These are phyloP conservation scores for Cytospora piceicola DNA, from an alignment of 2,329 filamentous ascomycete genomes.

Conservation along the genomic window DNA sequence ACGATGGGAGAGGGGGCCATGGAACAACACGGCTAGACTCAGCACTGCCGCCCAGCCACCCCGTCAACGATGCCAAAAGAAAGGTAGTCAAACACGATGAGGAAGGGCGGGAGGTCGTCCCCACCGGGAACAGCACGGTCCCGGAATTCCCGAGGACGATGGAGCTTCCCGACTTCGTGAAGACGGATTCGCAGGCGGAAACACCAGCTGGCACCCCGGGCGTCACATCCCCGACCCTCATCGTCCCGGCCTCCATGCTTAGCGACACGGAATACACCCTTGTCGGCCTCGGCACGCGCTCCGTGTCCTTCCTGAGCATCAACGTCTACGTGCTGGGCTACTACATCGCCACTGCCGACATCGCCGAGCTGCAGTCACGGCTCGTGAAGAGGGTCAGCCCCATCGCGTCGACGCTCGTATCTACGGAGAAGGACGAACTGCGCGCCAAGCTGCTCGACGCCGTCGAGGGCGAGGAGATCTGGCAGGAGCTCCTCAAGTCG, in stretches of 20 bases:
- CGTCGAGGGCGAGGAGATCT: conserved; percentile 69
- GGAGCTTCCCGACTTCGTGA: conserved; percentile 55
- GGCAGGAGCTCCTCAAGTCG: conserved; percentile 70
- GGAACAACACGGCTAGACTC: conserved; percentile 45
- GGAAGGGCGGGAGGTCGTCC: conserved; percentile 74
- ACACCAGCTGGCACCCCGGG: conserved; percentile 32
- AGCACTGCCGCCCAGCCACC: conserved; percentile 46
- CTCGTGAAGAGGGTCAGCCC: conserved; percentile 78
- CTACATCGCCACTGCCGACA: conserved; percentile 84
- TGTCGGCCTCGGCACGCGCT: conserved; percentile 83
- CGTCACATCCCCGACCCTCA: conserved; percentile 39
- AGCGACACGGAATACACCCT: conserved; percentile 76
- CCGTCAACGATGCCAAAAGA: conserved; percentile 55
- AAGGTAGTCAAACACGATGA: conserved; percentile 67
- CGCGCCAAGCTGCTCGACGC: conserved; percentile 71
- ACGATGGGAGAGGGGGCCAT: conserved; percentile 10
- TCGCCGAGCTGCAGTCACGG: conserved; percentile 76
- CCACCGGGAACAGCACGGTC: conserved; percentile 80
- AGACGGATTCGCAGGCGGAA: conserved; percentile 1
- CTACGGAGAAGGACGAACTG: conserved; percentile 77
- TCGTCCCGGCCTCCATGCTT: conserved; percentile 33
- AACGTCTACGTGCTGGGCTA: conserved; percentile 95
- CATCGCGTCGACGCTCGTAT: conserved; percentile 79
- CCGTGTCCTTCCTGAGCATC: conserved; percentile 85
- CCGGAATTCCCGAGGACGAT: conserved; percentile 78